phyloP scores from a whole-genome alignment of 148 eudicot genomes.

The Chenopodium formosanum region DNA sequence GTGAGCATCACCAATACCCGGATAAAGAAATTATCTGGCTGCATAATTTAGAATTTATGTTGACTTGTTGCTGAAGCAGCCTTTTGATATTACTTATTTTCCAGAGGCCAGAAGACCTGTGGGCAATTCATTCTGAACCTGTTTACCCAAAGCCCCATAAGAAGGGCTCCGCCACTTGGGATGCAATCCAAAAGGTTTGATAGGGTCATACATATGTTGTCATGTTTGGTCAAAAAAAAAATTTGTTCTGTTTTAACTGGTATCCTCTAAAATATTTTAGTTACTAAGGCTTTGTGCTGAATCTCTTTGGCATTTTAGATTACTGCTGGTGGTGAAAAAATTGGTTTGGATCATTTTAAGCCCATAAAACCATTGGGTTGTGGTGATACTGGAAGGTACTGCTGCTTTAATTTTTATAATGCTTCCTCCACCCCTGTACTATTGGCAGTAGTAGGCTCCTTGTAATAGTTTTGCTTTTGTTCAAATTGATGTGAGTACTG shows the following conservation, averaged over 20 bases:
- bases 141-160: constrained; percentile 86
- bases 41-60: background rate
- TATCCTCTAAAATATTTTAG: constrained; percentile 6
- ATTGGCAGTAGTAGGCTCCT: background rate
- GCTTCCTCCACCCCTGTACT: background rate
- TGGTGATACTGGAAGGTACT: constrained; percentile 97
- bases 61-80: constrained; percentile 17
- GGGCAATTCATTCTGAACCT: constrained; percentile 89
- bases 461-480: background rate
- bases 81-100: constrained; percentile 23
- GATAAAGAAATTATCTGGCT: background rate
- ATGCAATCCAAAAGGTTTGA: constrained; percentile 83
- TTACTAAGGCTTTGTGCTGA: constrained; percentile 6
- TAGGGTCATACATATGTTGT: background rate
- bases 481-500: background rate
- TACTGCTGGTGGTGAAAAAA: constrained; percentile 59
- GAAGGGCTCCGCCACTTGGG: constrained; percentile 66
- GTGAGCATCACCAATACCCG: background rate
- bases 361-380: constrained; percentile 94
- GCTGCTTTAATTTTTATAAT: constrained; percentile 1
- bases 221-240: background rate
- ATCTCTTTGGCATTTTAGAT: constrained; percentile 34
- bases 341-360: constrained; percentile 82
- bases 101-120: constrained; percentile 95
- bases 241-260: background rate